Base-by-base conservation (phyloP, 768 basidiomycete genomes). In the Lentinula sp. region DNA sequence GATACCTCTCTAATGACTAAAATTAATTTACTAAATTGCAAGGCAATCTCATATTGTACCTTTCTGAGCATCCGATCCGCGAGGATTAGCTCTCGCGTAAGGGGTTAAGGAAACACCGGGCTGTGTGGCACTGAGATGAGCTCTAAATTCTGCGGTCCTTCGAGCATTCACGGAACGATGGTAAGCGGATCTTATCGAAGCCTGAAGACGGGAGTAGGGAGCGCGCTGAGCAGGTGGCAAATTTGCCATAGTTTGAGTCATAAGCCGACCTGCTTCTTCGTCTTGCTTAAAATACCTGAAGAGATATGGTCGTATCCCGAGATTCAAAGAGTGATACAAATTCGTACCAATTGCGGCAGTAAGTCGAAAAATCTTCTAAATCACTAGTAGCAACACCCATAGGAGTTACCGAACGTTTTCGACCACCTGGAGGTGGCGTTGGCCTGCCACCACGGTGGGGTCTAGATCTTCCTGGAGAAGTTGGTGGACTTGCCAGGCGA, bases 151-250 rank as follows among this genome's bases (percentile, higher is more conserved):
- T 16, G 92, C 88, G 61, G 87, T 84, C 55, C 88, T 80, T 39
- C 92, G 81, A 40, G 84, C 82, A 63, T 88, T 88, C 64, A 93
- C 82, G 62, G 85, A 89, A 54, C 86, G 84, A 71, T 96, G 94
- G 68, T 88, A 95, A 49, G 87, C 86, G 43, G 92, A 86, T 46
- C 94, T 86, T 31, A 95, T 87, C 18, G 89, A 89, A 1, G 93
- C 88, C 70, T 96, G 94, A 18, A 95, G 73, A 61, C 91, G 86
- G 21, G 91, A 88, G 71, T 89, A 96, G 1, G 91, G 88, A 8
- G 93, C 91, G 61, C 91, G 87, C 65, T 95, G 93, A 0, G 90
- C 86, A 2, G 92, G 84, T 6, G 89, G 88, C 3, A 94, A 80
- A 37, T 86, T 87, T 49, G 91, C 81, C 50, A 96, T 77, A 3